Evolutionary conservation across 1,284 basidiomycete genomes (phyloP).

Genomic region (Tranzscheliella williamsii): DNA sequence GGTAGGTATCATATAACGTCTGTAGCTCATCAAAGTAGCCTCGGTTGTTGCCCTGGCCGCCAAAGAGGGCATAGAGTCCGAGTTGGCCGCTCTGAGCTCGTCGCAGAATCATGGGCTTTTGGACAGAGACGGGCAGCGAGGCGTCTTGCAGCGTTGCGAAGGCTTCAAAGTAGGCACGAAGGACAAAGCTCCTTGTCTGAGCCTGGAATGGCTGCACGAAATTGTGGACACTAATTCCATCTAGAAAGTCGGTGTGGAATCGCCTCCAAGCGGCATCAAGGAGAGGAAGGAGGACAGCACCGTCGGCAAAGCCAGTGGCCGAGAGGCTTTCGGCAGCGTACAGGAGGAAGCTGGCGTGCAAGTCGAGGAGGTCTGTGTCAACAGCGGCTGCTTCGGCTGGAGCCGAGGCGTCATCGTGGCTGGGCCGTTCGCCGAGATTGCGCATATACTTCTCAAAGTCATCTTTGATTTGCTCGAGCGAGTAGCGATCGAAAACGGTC

Average conservation of each 20-base stretch:
- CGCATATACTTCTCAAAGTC: no score
- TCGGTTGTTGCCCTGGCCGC: constrained; percentile 97
- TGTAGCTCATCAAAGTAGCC: constrained; percentile 97
- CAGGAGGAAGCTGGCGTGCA: no score
- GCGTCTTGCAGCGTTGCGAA: constrained; percentile 73
- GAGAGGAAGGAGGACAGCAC: no score
- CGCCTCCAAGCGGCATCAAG: no score
- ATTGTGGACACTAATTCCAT: constrained; percentile 69
- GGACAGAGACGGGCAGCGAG: constrained; percentile 67
- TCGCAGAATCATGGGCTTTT: constrained; percentile 71
- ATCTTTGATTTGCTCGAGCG: no score
- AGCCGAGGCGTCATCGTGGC: no score
- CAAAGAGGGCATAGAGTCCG: constrained; percentile 89
- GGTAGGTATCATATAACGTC: constrained; percentile 85
- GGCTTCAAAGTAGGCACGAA: constrained; percentile 79
- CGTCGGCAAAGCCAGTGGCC: no score
- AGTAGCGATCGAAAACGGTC: no score
- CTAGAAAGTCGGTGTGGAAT: constrained; percentile 2
- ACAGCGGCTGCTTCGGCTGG: no score
- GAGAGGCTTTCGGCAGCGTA: no score
- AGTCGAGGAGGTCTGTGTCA: no score
- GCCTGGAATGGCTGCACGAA: constrained; percentile 74
- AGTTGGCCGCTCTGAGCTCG: constrained; percentile 74
- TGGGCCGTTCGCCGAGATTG: no score
- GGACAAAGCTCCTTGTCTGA: constrained; percentile 74